phyloP scores from a whole-genome alignment of 768 basidiomycete genomes.

The Podaxis sp. region DNA sequence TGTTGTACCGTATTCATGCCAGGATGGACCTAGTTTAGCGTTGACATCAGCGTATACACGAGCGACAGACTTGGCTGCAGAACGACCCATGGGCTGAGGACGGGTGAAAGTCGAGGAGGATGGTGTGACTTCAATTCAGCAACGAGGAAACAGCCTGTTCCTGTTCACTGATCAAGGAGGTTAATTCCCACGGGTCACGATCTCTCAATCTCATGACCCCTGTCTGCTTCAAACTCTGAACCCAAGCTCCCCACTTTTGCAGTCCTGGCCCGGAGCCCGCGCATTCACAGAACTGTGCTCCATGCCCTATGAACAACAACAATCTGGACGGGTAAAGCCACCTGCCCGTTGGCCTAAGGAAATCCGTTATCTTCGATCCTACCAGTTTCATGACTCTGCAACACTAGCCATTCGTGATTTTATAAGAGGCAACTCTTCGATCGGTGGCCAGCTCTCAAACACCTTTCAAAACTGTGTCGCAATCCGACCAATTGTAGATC shows the following conservation, averaged over 20 bases:
- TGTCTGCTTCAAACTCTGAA: neutral
- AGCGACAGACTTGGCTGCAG: slow-evolving; percentile 72
- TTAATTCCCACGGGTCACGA: slow-evolving; percentile 23
- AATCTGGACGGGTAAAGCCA: neutral
- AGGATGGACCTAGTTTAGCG: slow-evolving; percentile 78
- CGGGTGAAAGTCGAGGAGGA: slow-evolving; percentile 10
- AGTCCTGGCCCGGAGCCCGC: neutral
- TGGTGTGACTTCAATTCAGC: slow-evolving; percentile 9
- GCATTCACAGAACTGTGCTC: no score
- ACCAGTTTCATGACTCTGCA: slow-evolving; percentile 7
- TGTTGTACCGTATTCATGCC: slow-evolving; percentile 90
- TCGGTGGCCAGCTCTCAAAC: slow-evolving; percentile 3
- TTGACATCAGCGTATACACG: slow-evolving; percentile 90
- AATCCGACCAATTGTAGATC: slow-evolving; percentile 52
- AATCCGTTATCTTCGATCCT: slow-evolving; percentile 6
- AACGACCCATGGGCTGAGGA: slow-evolving; percentile 55
- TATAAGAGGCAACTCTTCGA: slow-evolving; percentile 25
- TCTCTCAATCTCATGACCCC: neutral
- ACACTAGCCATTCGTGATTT: slow-evolving; percentile 34
- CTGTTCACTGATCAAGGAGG: slow-evolving; percentile 18
- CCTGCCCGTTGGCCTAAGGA: slow-evolving; percentile 7
- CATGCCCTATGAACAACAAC: neutral
- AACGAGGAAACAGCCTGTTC: slow-evolving; percentile 12
- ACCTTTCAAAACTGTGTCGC: slow-evolving; percentile 30
- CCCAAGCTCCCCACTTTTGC: neutral